Evolutionary conservation across 2,329 filamentous ascomycete species (phyloP).

Genomic region (Aspergillus chevalieri): DNA sequence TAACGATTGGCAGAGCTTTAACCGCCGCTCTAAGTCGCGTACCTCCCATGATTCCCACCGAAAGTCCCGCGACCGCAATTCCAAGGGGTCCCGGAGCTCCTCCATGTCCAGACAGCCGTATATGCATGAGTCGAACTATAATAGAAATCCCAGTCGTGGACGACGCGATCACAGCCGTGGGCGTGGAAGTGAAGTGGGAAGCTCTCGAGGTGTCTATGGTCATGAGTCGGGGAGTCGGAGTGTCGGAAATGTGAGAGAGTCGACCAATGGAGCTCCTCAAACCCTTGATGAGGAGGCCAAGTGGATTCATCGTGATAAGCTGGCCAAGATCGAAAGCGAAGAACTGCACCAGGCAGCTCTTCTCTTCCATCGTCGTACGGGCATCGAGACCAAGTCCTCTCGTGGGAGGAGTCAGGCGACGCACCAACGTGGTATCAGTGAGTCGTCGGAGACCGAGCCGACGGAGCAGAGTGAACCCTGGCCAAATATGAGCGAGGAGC

Average conservation of each 20-base stretch:
- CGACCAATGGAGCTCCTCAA: slow-evolving; percentile 13
- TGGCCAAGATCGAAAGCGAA: slow-evolving; percentile 46
- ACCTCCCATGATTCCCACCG: slow-evolving; percentile 33
- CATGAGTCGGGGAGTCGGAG: slow-evolving; percentile 21
- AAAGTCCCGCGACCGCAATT: slow-evolving; percentile 25
- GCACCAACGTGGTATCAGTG: slow-evolving; percentile 24
- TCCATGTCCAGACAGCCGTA: slow-evolving; percentile 28
- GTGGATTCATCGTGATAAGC: slow-evolving; percentile 48
- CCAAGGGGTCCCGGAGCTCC: slow-evolving; percentile 35
- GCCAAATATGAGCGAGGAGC: slow-evolving; percentile 30
- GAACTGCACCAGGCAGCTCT: slow-evolving; percentile 45
- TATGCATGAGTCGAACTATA: slow-evolving; percentile 23
- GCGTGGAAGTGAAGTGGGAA: slow-evolving; percentile 35
- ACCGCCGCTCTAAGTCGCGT: slow-evolving; percentile 26
- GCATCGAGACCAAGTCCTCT: slow-evolving; percentile 31
- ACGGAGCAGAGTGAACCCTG: slow-evolving; percentile 30
- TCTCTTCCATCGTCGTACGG: slow-evolving; percentile 33
- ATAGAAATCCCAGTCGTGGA: slow-evolving; percentile 20
- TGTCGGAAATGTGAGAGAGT: slow-evolving; percentile 18
- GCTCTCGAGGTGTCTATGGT: slow-evolving; percentile 30
- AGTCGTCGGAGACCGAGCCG: slow-evolving; percentile 16
- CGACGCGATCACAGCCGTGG: slow-evolving; percentile 29
- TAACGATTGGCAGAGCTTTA: slow-evolving; percentile 18
- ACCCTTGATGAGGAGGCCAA: slow-evolving; percentile 29
- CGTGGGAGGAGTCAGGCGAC: slow-evolving; percentile 35